Percentiles rank a stretch among this genome's conserved stretches.
phyloP scores from a whole-genome alignment of 2,329 filamentous ascomycete genomes.

The Ceratocystis albifundus region DNA sequence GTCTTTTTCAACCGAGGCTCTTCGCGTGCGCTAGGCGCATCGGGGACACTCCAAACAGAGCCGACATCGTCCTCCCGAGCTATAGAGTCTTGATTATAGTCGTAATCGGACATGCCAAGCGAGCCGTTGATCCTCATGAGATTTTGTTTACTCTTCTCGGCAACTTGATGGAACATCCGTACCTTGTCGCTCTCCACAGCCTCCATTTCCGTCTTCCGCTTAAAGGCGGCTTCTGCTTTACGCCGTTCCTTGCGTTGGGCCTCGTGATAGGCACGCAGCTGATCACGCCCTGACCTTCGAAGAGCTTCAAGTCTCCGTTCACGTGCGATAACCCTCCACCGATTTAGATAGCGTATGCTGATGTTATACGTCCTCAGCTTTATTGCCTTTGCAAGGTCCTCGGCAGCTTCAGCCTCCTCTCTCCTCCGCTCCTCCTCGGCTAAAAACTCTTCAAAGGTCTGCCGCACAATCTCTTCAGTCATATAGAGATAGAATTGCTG shows the following conservation, averaged over 20 bases:
- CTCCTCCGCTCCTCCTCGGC: conserved; percentile 34
- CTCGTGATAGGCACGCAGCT: conserved; percentile 38
- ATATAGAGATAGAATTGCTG: conserved; percentile 39
- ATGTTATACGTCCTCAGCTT: conserved; percentile 41
- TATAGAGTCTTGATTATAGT: conserved; percentile 26
- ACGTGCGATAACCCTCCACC: conserved; percentile 42
- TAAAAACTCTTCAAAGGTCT: conserved; percentile 34
- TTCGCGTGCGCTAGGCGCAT: conserved; percentile 13
- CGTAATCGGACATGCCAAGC: conserved; percentile 27
- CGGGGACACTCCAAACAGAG: conserved; percentile 21
- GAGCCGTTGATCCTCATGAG: conserved; percentile 29
- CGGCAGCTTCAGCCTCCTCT: conserved; percentile 39
- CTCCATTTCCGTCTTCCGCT: conserved; percentile 18
- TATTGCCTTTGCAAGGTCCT: conserved; percentile 37
- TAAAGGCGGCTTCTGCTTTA: conserved; percentile 26
- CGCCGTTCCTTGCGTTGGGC: conserved; percentile 32
- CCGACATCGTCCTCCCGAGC: conserved; percentile 27
- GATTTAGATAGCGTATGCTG: conserved; percentile 45
- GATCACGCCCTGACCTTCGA: conserved; percentile 41
- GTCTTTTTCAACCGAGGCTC: conserved; percentile 15
- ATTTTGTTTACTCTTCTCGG: conserved; percentile 26
- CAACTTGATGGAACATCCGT: conserved; percentile 22
- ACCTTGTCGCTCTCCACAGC: conserved; percentile 17
- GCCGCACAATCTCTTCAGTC: conserved; percentile 36
- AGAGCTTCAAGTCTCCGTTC: conserved; percentile 40